Evolutionary conservation across 139 green algal genomes (phyloP).

Genomic region (Pleodorina starrii): DNA sequence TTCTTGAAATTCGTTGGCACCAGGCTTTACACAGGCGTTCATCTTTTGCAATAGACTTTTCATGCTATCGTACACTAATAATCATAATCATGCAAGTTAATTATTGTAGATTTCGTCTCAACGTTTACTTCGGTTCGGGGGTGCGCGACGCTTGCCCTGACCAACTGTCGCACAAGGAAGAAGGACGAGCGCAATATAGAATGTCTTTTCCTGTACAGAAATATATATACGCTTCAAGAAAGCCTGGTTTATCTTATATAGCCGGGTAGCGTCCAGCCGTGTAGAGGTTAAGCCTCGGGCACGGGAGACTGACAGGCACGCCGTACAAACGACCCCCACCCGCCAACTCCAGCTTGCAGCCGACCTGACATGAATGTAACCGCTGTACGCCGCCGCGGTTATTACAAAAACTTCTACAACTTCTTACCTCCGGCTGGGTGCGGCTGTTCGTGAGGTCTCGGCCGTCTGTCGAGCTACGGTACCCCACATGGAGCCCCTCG

Average conservation of each 20-base stretch:
- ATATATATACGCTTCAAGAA: not conserved
- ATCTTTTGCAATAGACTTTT: conserved; percentile 27
- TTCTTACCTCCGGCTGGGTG: too few species aligned
- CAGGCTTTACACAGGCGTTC: conserved; percentile 38
- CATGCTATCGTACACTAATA: conserved; percentile 4
- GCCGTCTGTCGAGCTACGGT: too few species aligned
- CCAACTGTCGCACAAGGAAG: conserved; percentile 6
- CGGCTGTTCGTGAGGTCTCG: too few species aligned
- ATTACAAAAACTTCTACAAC: too few species aligned
- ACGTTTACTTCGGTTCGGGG: not conserved
- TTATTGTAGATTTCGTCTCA: not conserved
- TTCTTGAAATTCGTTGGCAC: not conserved
- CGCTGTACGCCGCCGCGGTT: too few species aligned
- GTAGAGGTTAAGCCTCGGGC: too few species aligned
- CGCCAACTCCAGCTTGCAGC: too few species aligned
- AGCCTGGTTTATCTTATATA: not conserved
- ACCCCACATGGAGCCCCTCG: too few species aligned
- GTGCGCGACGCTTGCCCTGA: conserved; percentile 10
- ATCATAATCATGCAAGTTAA: not conserved
- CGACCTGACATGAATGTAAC: too few species aligned
- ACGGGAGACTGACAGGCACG: conserved; percentile 1
- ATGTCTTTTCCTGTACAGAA: not conserved
- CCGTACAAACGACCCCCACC: not conserved
- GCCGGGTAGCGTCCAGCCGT: too few species aligned
- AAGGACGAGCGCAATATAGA: not conserved